These are phyloP conservation scores for Naegleria fowleri DNA, from an alignment of 208 protist species.

Conservation along the genomic window DNA sequence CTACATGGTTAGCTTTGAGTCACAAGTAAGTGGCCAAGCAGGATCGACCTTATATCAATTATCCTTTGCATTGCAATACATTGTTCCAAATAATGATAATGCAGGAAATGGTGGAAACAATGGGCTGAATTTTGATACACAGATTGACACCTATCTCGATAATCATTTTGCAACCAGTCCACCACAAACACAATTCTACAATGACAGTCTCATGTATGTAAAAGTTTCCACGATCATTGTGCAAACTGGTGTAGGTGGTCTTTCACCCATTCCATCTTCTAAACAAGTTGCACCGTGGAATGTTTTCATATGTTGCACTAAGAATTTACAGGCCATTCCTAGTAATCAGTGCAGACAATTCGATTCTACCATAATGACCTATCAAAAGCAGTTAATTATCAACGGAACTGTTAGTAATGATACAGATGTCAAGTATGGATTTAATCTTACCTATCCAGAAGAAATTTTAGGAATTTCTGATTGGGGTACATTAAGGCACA, in stretches of 20 bases:
- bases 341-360: neutral
- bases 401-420: neutral
- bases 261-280: neutral
- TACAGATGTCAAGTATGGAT: neutral
- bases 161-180: neutral
- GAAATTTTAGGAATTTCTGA: neutral
- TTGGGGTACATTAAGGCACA: neutral
- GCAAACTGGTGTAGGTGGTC: neutral
- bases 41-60: neutral
- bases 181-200: neutral
- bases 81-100: neutral
- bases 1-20: neutral
- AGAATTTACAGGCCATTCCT: neutral
- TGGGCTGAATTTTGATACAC: neutral
- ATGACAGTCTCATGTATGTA: neutral
- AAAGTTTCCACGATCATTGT: neutral
- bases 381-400: neutral
- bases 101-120: neutral
- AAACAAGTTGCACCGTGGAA: neutral
- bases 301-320: neutral
- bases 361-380: neutral
- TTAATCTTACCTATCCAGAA: neutral
- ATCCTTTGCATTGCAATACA: neutral
- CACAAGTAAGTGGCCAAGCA: neutral
- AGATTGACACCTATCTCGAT: neutral